Base-by-base conservation (phyloP, 164 flowering plant genomes). In the Annona squamosa region DNA sequence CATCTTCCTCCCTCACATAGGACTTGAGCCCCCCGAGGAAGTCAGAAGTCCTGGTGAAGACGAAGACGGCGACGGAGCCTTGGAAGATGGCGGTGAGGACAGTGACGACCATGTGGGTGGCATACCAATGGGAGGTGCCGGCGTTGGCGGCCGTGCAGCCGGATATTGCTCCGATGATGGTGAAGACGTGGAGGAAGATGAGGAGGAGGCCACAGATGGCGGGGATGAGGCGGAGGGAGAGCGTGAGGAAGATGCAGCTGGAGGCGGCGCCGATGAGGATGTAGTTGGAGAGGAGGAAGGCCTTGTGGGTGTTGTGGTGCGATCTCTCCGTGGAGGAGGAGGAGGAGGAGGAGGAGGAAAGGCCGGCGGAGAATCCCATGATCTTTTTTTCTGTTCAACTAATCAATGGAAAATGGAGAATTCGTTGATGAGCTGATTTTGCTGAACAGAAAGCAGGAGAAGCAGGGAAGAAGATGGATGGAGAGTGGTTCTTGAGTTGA, bases 81-180 rank as follows among this genome's bases (percentile, higher is more conserved):
- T 92, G 93, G 69, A 92, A 90, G 7, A 92, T 92, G 4, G 93
- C 94, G 0, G 97, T 89, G 0, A 92, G 80, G n/a, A 90, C 93
- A 0, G 95, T 88, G 5, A 83, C 74, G 67, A 88, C 87, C 92
- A 90, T 88, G 82, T 90, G 93, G 18, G 82, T 77, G 0, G 84
- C 90, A 70, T 89, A 88, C 92, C 95, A 90, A 17, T 75, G 73
- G 70, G 71, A 72, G 13, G 84, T 69, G 6, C 85, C 84, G 3
- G 82, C 78, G 0, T 90, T 76, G 71, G 87, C 86, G 2, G 87
- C 88, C 0, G 85, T 78, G 66, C 88, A 87, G 63, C 92, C 90
- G 5, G 84, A 70, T 45, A 86, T 73, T 2, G 91, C 89, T 0
- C 86, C 88, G 0, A 57, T 81, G 47, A 87, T 86, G 62, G 94